Base-by-base conservation (phyloP, 176 grass and related monocot genomes). In the Triticum turgidum region DNA sequence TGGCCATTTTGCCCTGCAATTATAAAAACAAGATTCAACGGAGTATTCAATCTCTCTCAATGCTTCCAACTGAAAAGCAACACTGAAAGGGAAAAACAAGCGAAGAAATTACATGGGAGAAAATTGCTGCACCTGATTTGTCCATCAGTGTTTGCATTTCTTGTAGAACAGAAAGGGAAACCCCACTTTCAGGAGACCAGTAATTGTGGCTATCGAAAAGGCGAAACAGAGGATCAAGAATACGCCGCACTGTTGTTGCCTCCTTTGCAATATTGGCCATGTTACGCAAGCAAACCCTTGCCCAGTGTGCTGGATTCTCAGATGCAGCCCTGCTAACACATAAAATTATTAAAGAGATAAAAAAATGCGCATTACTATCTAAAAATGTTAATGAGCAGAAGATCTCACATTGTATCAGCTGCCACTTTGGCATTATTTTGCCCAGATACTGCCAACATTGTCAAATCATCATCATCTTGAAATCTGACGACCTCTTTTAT, bases 261-360 rank as follows among this genome's bases (percentile, higher is more conserved):
- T 94, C 97, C 84, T 89, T 91, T 13, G 97, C 97, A 59, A 99
- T 90, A 87, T 91, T 91, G 54, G 97, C 90, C 94, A 99, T 96
- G 88, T 99, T 96, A 61, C 83, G 80, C 76, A 99, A 96, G 82
- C 94, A 96, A 80, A 96, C 77, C 80, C 89, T 92, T 44, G 97
- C 88, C 97, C 97, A 99, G 30, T 96, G 88, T 17, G 77, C 76
- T 69, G 92, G 94, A 81, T 89, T 94, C 85, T 88, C 91, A 65
- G 85, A 92, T n/a, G 56, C 44, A 73, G 83, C 82, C 97, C 97
- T 99, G 87, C 9, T 61, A 69, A 80, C 30, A 82, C 70, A 87
- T 58, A 86, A 85, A 91, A n/a, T 25, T 32, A 73, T 77, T 79
- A 76, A 78, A 59, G 29, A 35, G 52, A 69, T 83, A 4, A 73